Base-by-base conservation (phyloP, 176 grass and related monocot genomes). In the Otatea glauca region DNA sequence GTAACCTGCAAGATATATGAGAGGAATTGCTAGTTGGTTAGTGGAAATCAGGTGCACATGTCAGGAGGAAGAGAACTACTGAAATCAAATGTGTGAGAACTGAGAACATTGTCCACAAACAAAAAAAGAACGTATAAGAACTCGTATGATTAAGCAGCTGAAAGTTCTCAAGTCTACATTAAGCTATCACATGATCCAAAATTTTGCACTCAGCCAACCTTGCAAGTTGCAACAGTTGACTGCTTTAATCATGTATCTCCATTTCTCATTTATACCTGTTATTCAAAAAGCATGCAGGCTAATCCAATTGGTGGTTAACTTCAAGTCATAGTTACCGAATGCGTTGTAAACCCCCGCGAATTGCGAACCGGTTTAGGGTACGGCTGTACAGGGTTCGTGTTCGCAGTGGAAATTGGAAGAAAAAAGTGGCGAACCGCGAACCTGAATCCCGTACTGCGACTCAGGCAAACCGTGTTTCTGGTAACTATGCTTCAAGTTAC, bases 1-100 rank as follows among this genome's bases (percentile, higher is more conserved):
- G 96, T 99, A 63, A 99, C 93, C 96, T 99, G 34, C 24, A 38
- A 86, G 41, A 88, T 60, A 78, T 64, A 67, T 39, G 45, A 21
- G 29, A 27, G 23, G 66, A 72, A 74, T 68, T 64, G 17, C 35
- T 72, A 78, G 74, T 49, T 38, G 12, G 25, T 55, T 80, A 41
- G 44, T 74, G 25, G 9, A 75, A 1, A 79, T 20, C 9, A 49
- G 39, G 29, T 47, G 15, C 2, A 63, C 74, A 78, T 21, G 20
- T 64, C 13, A 73, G 58, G 58, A 82, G 65, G 11, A 58, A 66
- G 23, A 83, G 13, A 87, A 47, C 39, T 10, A 65, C 64, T 42
- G 34, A 77, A 66, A 65, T 39, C 66, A n/a, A 53, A 84, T 68
- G 9, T 65, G 47, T 55, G 38, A 45, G 23, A 76, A 67, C 37